A percentile compares a stretch with the other conserved stretches of the same genome.
Conservation (phyloP, 208 protist genomes). For the Leishmania guyanensis region DNA sequence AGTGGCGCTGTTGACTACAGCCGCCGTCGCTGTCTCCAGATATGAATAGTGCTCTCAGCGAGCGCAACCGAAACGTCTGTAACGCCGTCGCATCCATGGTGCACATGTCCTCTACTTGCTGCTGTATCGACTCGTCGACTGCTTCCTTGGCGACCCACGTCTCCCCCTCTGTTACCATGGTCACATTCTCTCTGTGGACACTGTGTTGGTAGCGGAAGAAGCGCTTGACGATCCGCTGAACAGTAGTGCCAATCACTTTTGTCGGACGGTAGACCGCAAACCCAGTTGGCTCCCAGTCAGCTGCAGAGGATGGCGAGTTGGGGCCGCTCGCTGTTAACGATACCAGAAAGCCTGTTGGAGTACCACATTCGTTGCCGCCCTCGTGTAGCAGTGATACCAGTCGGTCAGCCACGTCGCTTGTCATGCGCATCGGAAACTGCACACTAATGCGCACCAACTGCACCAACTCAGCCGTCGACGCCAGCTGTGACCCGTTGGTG, state of each 20-base stretch:
- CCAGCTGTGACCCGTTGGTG: slow-evolving; percentile 14
- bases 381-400: slow-evolving; percentile 23
- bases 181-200: slow-evolving; percentile 62
- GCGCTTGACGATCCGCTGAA: slow-evolving; percentile 54
- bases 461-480: slow-evolving; percentile 34
- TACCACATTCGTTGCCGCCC: neutral
- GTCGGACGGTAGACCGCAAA: slow-evolving; percentile 30
- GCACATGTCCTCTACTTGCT: slow-evolving; percentile 66
- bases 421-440: slow-evolving; percentile 30
- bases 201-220: slow-evolving; percentile 64
- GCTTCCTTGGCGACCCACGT: slow-evolving; percentile 61
- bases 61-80: slow-evolving; percentile 34
- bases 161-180: slow-evolving; percentile 68
- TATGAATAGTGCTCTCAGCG: slow-evolving; percentile 12
- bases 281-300: slow-evolving; percentile 12
- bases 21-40: slow-evolving; percentile 5
- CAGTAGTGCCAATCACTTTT: slow-evolving; percentile 44
- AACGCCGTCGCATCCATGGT: slow-evolving; percentile 40
- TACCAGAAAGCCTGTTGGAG: neutral
- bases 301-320: neutral
- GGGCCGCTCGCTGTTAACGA: neutral
- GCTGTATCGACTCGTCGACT: slow-evolving; percentile 62
- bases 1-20: neutral
- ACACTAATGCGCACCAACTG: slow-evolving; percentile 37
- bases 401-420: slow-evolving; percentile 24